A percentile compares a stretch with the other conserved stretches of the same genome.
These are phyloP conservation scores for Arxiozyma slooffiae DNA, from an alignment of 1,139 yeast species.

Conservation along the genomic window DNA sequence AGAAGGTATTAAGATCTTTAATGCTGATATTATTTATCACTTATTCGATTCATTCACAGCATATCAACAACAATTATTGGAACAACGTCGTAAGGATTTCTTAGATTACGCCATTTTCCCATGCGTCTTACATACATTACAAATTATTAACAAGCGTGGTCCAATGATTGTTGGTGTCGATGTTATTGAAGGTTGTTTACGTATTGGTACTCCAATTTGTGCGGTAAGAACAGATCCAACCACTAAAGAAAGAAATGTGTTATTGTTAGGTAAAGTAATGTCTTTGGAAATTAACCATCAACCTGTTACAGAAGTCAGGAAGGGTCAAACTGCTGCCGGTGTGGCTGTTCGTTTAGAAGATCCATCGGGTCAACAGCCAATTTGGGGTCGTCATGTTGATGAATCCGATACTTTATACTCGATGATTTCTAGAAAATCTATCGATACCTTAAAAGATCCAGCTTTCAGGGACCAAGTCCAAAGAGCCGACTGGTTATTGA, in stretches of 20 bases:
- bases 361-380: conserved; percentile 86
- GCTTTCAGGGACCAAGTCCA: conserved; percentile 92
- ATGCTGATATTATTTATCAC: conserved; percentile 93
- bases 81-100: conserved; percentile 82
- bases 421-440: conserved; percentile 74
- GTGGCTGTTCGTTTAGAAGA: conserved; percentile 96
- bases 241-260: conserved; percentile 62
- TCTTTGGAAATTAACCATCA: conserved; percentile 94
- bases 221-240: conserved; percentile 84
- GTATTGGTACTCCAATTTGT: conserved; percentile 91
- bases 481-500: conserved; percentile 88
- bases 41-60: conserved; percentile 91
- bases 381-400: conserved; percentile 98
- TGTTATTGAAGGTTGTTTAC: conserved; percentile 80
- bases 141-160: conserved; percentile 95
- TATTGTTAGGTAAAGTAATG: conserved; percentile 74
- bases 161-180: conserved; percentile 99
- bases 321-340: conserved; percentile 95
- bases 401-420: conserved; percentile 86
- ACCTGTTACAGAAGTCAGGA: conserved; percentile 66
- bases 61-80: conserved; percentile 79
- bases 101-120: conserved; percentile 89
- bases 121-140: conserved; percentile 85
- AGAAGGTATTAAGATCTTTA: conserved; percentile 82
- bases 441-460: conserved; percentile 95